phyloP scores from a whole-genome alignment of 768 basidiomycete genomes.

The Rhodotorula paludigena region DNA sequence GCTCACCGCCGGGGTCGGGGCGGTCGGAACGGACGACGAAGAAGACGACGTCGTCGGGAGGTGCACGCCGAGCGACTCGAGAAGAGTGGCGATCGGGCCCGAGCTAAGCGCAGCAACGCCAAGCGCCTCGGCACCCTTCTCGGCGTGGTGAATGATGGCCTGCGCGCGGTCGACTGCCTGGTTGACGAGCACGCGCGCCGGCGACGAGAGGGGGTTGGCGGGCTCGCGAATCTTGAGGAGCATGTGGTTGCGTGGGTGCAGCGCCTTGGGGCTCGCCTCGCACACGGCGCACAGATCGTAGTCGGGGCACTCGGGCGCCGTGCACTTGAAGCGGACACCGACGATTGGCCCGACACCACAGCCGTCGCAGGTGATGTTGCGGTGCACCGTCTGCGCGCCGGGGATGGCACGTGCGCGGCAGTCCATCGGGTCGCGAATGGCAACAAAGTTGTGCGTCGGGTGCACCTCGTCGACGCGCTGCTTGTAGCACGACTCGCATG shows the following conservation, averaged over 20 bases:
- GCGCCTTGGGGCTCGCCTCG: conserved; percentile 70
- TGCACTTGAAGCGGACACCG: conserved; percentile 77
- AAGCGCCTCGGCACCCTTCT: neutral
- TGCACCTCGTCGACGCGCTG: neutral
- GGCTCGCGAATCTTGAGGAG: conserved; percentile 61
- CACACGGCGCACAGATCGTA: conserved; percentile 75
- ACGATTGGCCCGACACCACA: conserved; percentile 63
- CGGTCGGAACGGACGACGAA: neutral
- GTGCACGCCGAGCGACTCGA: conserved; percentile 14
- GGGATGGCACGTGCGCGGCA: neutral
- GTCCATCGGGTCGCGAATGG: neutral
- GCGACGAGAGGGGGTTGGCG: neutral
- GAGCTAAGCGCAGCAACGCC: neutral
- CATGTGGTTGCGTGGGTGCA: conserved; percentile 67
- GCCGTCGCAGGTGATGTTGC: conserved; percentile 63
- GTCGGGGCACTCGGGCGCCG: conserved; percentile 69
- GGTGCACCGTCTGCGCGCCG: conserved; percentile 48
- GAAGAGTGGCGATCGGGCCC: conserved; percentile 9
- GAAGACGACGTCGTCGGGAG: neutral
- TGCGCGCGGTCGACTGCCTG: neutral
- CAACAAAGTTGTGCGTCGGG: conserved; percentile 28
- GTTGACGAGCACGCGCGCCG: neutral
- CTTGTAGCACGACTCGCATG: conserved; percentile 6
- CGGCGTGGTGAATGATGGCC: neutral
- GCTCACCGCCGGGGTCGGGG: neutral